A percentile compares a stretch with the other conserved stretches of the same genome.
phyloP scores from a whole-genome alignment of 2,329 filamentous ascomycete species.

The Penicillium griseofulvum region DNA sequence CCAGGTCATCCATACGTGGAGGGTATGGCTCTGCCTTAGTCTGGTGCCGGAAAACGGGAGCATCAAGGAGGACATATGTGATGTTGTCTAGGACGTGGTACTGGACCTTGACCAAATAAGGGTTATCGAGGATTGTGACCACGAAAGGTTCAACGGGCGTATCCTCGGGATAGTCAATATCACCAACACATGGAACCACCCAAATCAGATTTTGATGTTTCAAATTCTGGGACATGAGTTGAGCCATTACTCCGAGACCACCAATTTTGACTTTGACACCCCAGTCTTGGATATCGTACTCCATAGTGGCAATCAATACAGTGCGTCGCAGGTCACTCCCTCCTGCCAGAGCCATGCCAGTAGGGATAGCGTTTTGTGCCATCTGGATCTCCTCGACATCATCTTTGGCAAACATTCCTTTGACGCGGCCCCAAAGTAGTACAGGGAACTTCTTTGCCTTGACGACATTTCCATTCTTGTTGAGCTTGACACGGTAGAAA shows the following conservation, averaged over 20 bases:
- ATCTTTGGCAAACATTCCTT: slow-evolving; percentile 26
- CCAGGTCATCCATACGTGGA: slow-evolving; percentile 66
- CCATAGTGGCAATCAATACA: slow-evolving; percentile 69
- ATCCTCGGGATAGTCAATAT: slow-evolving; percentile 63
- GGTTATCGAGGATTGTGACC: slow-evolving; percentile 59
- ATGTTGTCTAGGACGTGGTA: slow-evolving; percentile 65
- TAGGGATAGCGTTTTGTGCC: slow-evolving; percentile 16
- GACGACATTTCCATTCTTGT: slow-evolving; percentile 54
- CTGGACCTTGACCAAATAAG: slow-evolving; percentile 62
- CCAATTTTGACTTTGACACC: slow-evolving; percentile 70
- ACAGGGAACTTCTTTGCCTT: slow-evolving; percentile 44
- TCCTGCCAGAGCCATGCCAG: slow-evolving; percentile 30
- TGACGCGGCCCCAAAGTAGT: slow-evolving; percentile 37
- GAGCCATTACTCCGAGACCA: slow-evolving; percentile 68
- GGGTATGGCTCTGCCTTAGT: slow-evolving; percentile 64
- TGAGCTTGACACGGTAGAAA: slow-evolving; percentile 66
- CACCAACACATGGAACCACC: slow-evolving; percentile 63
- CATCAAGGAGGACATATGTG: slow-evolving; percentile 66
- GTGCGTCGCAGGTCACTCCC: slow-evolving; percentile 45
- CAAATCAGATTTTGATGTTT: slow-evolving; percentile 64
- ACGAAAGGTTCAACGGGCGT: slow-evolving; percentile 59
- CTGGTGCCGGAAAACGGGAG: slow-evolving; percentile 65
- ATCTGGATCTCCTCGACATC: slow-evolving; percentile 1
- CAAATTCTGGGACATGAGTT: slow-evolving; percentile 65
- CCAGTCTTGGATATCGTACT: slow-evolving; percentile 71